Evolutionary conservation across 2,329 filamentous ascomycete species (phyloP).

Genomic region (Trichoderma sp.): DNA sequence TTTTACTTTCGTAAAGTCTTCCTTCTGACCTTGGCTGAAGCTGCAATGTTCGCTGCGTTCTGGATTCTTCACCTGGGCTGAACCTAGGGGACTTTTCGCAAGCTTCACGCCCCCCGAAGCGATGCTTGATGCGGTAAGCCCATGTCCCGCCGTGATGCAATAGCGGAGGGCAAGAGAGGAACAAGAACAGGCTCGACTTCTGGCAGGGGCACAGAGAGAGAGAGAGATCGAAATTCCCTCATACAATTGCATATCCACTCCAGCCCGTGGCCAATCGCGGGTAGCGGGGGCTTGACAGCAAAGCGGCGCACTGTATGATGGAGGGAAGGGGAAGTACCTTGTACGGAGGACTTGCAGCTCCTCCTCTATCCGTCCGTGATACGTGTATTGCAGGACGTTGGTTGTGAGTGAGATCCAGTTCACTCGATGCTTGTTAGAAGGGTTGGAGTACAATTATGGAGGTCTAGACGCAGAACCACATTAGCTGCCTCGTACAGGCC

Average conservation of each 20-base stretch:
- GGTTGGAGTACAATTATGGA: too few relatives aligned
- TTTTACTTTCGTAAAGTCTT: too few relatives aligned
- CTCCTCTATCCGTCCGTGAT: background rate
- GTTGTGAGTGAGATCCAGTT: constrained; percentile 11
- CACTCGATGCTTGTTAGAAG: too few relatives aligned
- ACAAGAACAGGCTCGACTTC: background rate
- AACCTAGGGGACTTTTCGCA: background rate
- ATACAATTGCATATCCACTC: constrained; percentile 28
- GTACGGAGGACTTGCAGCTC: constrained; percentile 2
- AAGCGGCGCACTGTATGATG: constrained; percentile 10
- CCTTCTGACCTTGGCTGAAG: too few relatives aligned
- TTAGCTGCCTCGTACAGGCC: background rate
- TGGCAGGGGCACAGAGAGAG: background rate
- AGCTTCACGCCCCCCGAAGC: background rate
- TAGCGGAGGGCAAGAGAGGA: background rate
- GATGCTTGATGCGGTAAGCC: constrained; percentile 26
- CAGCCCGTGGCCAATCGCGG: constrained; percentile 9
- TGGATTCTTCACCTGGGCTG: background rate
- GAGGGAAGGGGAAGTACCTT: background rate
- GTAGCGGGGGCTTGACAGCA: background rate
- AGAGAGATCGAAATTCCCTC: constrained; percentile 22
- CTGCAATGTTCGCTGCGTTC: background rate
- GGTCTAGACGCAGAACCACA: too few relatives aligned
- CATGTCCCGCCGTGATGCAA: constrained; percentile 25
- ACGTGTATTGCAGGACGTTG: constrained; percentile 13